Conservation (phyloP, 2,329 filamentous ascomycete genomes). For the Exophiala alcalophila region DNA sequence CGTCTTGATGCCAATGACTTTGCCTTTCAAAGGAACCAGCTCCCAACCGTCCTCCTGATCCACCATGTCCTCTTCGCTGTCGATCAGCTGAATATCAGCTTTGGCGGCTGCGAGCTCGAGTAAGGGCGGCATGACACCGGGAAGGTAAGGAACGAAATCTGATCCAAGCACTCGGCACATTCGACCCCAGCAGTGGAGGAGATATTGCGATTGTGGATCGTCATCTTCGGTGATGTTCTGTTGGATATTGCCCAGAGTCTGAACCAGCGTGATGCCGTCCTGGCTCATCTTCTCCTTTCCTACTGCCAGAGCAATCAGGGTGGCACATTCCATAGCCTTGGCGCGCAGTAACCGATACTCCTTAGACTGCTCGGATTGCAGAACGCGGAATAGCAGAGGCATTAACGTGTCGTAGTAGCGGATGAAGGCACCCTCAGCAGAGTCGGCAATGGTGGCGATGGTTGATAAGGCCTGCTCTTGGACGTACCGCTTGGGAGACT, state of each 20-base stretch:
- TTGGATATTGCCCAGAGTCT: slow-evolving; percentile 84
- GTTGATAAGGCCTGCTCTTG: slow-evolving; percentile 97
- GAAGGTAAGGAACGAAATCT: slow-evolving; percentile 90
- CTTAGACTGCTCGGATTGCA: slow-evolving; percentile 87
- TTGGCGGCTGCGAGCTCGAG: slow-evolving; percentile 89
- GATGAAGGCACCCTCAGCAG: slow-evolving; percentile 87
- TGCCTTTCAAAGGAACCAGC: slow-evolving; percentile 91
- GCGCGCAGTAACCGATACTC: slow-evolving; percentile 87
- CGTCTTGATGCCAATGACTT: slow-evolving; percentile 97
- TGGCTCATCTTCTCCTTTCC: slow-evolving; percentile 86
- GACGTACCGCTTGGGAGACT: slow-evolving; percentile 90
- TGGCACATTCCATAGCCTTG: slow-evolving; percentile 99
- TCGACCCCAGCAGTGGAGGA: slow-evolving; percentile 97
- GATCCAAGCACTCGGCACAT: slow-evolving; percentile 93
- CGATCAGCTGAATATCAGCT: slow-evolving; percentile 92
- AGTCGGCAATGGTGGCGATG: slow-evolving; percentile 98
- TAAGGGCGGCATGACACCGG: slow-evolving; percentile 89
- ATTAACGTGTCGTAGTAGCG: slow-evolving; percentile 96
- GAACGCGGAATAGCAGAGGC: slow-evolving; percentile 86
- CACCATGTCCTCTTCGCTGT: slow-evolving; percentile 90
- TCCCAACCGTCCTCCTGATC: slow-evolving; percentile 97
- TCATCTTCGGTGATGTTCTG: slow-evolving; percentile 81
- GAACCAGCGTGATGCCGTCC: slow-evolving; percentile 82
- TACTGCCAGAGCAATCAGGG: slow-evolving; percentile 86
- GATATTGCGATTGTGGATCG: slow-evolving; percentile 92